phyloP scores from a whole-genome alignment of 169 alveolate genomes.

The Eimeria sp. region DNA sequence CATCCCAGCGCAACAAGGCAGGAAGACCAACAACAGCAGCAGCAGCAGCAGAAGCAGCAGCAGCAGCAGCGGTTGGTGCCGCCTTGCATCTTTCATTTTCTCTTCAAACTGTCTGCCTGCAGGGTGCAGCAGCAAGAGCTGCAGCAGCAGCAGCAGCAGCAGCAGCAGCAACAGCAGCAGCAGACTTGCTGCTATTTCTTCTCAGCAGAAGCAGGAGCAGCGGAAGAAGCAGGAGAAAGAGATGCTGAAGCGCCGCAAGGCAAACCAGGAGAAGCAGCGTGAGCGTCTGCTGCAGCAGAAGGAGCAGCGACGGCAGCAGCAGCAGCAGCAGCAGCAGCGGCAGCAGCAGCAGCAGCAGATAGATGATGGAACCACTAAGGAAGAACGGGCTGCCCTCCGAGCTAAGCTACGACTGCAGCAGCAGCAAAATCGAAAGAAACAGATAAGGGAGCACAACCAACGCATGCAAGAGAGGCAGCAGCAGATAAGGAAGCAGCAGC shows the following conservation, averaged over 20 bases:
- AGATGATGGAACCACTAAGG: background rate
- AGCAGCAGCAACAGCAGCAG: conserved; percentile 12
- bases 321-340: conserved; percentile 1
- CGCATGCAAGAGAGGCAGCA: conserved; percentile 28
- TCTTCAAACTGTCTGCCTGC: background rate
- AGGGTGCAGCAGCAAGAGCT: background rate
- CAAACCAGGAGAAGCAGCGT: conserved; percentile 52
- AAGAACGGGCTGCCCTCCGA: conserved; percentile 1
- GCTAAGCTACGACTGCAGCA: conserved; percentile 38
- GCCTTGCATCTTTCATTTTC: background rate
- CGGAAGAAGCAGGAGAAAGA: conserved; percentile 55
- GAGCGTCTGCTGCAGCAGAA: conserved; percentile 57
- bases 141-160: conserved; percentile 21
- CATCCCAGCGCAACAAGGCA: background rate
- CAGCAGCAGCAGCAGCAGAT: background rate
- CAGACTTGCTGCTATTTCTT: conserved; percentile 60
- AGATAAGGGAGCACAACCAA: conserved; percentile 19
- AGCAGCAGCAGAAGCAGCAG: conserved; percentile 38
- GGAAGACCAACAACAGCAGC: too few species aligned
- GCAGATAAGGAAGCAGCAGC: conserved; percentile 24
- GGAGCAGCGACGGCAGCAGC: conserved; percentile 46
- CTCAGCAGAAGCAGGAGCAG: conserved; percentile 52
- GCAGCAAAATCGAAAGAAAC: conserved; percentile 37
- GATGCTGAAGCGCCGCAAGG: conserved; percentile 41
- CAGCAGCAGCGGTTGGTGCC: background rate